Evolutionary conservation across 371 early-diverging fungal genomes (phyloP).

Genomic region (Mortierella sp.): DNA sequence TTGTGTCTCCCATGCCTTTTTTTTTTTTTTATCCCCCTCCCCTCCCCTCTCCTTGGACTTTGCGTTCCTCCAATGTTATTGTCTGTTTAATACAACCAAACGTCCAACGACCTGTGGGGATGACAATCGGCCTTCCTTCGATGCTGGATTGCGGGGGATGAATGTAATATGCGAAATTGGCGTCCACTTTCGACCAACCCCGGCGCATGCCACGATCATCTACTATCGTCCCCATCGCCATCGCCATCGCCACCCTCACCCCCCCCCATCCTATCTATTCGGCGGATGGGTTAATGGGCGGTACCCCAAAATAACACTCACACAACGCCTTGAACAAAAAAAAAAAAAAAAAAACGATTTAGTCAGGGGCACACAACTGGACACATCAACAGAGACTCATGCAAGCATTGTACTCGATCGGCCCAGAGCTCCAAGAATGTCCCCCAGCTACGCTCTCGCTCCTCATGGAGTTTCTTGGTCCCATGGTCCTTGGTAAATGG

Average conservation of each 20-base stretch:
- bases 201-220: no score
- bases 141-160: no score
- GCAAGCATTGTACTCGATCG: constrained; percentile 46
- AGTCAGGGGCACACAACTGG: constrained; percentile 18
- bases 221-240: neutral
- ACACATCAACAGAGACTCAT: constrained; percentile 51
- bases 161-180: no score
- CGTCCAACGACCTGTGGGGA: no score
- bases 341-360: no score
- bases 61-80: no score
- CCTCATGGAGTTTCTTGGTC: constrained; percentile 21
- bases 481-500: constrained; percentile 44
- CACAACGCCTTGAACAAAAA: neutral
- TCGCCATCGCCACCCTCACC: no score
- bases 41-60: neutral
- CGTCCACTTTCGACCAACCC: no score
- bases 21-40: neutral
- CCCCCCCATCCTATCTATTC: neutral
- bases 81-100: no score
- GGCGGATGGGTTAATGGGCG: neutral
- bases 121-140: no score
- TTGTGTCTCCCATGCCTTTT: neutral
- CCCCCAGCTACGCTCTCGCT: constrained; percentile 24
- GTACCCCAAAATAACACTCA: neutral
- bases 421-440: constrained; percentile 34